Evolutionary conservation across 805 yeast species (phyloP).

Genomic region (Hanseniaspora mollemarum): DNA sequence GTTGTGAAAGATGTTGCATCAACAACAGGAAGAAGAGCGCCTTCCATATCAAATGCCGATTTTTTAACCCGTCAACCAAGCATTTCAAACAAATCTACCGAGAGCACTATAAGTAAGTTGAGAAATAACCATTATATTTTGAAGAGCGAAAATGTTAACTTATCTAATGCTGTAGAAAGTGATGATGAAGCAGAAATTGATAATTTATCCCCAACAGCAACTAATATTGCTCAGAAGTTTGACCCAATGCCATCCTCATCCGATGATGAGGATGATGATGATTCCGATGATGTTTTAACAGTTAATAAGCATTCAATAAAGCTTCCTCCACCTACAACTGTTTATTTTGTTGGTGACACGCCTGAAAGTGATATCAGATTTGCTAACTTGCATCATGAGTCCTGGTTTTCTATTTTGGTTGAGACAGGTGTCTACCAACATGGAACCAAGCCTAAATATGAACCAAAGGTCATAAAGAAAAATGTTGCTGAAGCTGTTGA

Average conservation of each 20-base stretch:
- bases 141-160: neutral
- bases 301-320: constrained; percentile 17
- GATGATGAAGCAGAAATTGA: neutral
- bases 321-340: constrained; percentile 74
- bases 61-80: constrained; percentile 3
- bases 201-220: neutral
- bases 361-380: constrained; percentile 82
- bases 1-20: constrained; percentile 39
- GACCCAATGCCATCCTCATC: neutral
- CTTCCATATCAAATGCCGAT: constrained; percentile 3
- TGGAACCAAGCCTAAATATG: constrained; percentile 66
- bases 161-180: neutral
- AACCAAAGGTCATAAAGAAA: constrained; percentile 62
- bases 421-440: constrained; percentile 80
- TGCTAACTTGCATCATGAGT: constrained; percentile 73
- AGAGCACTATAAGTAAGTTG: constrained; percentile 9
- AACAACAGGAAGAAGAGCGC: constrained; percentile 18
- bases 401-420: constrained; percentile 76
- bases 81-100: constrained; percentile 11
- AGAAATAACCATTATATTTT: neutral
- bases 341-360: constrained; percentile 80
- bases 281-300: constrained; percentile 18
- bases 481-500: constrained; percentile 73
- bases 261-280: constrained; percentile 22
- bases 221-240: neutral